Conservation (phyloP, 345 rosid species). For the Hibiscus mutabilis region DNA sequence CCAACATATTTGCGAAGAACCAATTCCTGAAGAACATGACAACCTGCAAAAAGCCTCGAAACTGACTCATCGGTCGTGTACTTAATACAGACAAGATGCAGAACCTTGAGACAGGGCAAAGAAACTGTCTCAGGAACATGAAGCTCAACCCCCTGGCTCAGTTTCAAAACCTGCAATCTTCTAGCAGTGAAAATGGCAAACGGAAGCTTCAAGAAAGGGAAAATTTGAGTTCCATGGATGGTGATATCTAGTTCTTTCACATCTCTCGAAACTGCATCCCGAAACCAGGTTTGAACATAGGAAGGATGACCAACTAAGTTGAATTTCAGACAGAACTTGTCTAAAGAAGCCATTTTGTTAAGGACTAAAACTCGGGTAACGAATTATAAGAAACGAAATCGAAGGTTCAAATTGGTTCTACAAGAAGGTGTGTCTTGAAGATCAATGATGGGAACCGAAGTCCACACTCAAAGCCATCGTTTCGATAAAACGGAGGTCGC, state of each 20-base stretch:
- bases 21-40: conserved; percentile 2
- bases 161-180: not conserved
- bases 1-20: not conserved
- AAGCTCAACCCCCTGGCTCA: not conserved
- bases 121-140: conserved; percentile 1
- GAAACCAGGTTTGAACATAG: not conserved
- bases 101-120: not conserved
- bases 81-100: conserved; percentile 4
- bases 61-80: not conserved
- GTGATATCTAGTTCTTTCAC: not conserved
- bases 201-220: not conserved
- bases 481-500: conserved; percentile 4
- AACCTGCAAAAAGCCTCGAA: not conserved
- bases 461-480: too few relatives aligned
- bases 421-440: too few relatives aligned
- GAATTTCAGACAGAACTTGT: too few relatives aligned
- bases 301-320: not conserved
- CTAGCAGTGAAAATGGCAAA: not conserved
- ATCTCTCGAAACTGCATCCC: not conserved
- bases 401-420: too few relatives aligned
- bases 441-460: too few relatives aligned
- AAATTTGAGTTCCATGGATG: not conserved
- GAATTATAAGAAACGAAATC: too few relatives aligned
- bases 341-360: too few relatives aligned
- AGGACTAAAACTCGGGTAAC: too few relatives aligned